Evolutionary conservation across 106 monocot species (phyloP), one percentile per base, ranked within the genome.

Genomic region (Gastrodia elata): DNA sequence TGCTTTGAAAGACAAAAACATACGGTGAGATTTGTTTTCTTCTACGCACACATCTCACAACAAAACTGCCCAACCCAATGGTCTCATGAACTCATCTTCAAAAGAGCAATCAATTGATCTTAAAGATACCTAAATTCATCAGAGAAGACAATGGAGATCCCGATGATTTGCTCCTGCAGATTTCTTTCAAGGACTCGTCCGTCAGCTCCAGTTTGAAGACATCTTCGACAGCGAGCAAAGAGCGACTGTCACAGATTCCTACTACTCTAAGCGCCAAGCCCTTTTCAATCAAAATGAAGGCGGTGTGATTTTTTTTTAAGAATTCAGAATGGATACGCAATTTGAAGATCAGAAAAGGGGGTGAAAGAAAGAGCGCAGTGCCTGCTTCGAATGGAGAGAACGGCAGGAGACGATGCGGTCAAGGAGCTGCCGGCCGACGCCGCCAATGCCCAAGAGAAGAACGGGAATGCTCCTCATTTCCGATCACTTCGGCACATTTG

Each of bases 401-500:
- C 98, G 72, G 80, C 88, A 98, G 82, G 55, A 49, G 79, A 89
- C 80, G 76, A 93, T 85, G 83, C 91, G 98, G 25, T 87, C 71
- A 37, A 93, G 84, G 41, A 98, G 85, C 73, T 98, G 87, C 16
- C 91, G 93, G 3, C 98, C 98, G 41, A 98, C 98, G 75, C 93
- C 93, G 58, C 98, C 98, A 71, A 90, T 91, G 36, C 98, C 98
- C 64, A 91, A 33, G 64, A 98, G 78, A 24, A 98, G 77, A 34
- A 91, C 13, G 15, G 91, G 93, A 42, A 98, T 91, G 37, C 38
- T 81, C 82, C 84, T 92, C 89, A 77, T 89, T 49, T 78, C 36
- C 68, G 33, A 27, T 27, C 13, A 48, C 64, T 25, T 28, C 22
- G 39, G n/a, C n/a, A n/a, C n/a, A n/a, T n/a, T n/a, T n/a, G n/a